Conservation (phyloP, 1,284 basidiomycete genomes). For the Pseudozyma sp. region DNA sequence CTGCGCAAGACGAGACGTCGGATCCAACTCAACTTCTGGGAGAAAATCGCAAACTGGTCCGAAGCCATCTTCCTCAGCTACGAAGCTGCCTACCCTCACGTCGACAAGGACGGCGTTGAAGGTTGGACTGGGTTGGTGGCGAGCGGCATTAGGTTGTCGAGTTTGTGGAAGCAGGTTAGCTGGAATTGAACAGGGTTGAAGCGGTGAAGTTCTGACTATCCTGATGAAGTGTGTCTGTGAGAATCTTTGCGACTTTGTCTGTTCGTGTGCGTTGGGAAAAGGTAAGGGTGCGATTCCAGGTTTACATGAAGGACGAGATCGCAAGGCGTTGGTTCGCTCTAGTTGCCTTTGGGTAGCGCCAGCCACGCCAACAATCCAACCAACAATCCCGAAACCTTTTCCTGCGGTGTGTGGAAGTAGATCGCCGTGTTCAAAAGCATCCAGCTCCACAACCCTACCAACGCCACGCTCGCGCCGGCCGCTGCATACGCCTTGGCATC, state of each 20-base stretch:
- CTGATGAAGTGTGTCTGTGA: no score
- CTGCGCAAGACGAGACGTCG: slow-evolving; percentile 14
- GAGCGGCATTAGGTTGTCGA: slow-evolving; percentile 35
- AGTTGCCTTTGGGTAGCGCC: slow-evolving; percentile 51
- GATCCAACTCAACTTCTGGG: slow-evolving; percentile 28
- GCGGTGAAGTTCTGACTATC: no score
- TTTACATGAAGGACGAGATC: no score
- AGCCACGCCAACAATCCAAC: slow-evolving; percentile 56
- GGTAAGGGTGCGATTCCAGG: no score
- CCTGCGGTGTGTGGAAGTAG: slow-evolving; percentile 88
- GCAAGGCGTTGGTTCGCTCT: no score
- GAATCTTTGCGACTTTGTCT: no score
- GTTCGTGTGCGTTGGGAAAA: no score
- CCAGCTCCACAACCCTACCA: slow-evolving; percentile 80
- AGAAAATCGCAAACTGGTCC: slow-evolving; percentile 35
- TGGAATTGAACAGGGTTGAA: slow-evolving; percentile 10
- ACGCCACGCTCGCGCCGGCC: slow-evolving; percentile 67
- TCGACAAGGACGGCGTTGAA: slow-evolving; percentile 53
- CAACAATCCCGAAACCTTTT: slow-evolving; percentile 83
- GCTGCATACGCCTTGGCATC: slow-evolving; percentile 25
- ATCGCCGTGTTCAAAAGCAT: slow-evolving; percentile 83
- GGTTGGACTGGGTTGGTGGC: slow-evolving; percentile 45
- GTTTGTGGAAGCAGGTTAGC: slow-evolving; percentile 31
- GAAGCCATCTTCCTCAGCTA: slow-evolving; percentile 45
- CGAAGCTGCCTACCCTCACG: slow-evolving; percentile 45